These are phyloP conservation scores for Lentinula raphanica DNA, from an alignment of 768 basidiomycete species.

Conservation along the genomic window DNA sequence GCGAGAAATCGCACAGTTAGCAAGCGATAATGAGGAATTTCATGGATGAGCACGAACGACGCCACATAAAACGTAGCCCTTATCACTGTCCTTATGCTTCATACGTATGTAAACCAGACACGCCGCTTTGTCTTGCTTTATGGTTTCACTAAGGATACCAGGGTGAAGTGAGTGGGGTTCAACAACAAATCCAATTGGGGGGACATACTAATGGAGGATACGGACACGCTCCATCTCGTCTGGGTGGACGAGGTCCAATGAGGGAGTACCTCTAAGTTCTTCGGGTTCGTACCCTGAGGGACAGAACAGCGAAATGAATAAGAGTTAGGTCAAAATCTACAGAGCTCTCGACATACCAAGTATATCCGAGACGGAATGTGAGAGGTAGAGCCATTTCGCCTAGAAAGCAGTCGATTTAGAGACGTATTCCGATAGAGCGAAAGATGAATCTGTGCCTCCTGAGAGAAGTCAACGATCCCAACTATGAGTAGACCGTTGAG, in stretches of 20 bases:
- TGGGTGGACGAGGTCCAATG: conserved; percentile 74
- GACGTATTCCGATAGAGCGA: background rate
- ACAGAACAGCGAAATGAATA: background rate
- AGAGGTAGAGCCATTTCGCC: conserved; percentile 65
- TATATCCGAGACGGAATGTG: conserved; percentile 61
- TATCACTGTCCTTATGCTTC: conserved; percentile 73
- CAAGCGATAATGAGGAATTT: background rate
- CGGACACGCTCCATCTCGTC: conserved; percentile 69
- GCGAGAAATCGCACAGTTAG: background rate
- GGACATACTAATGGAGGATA: conserved; percentile 63
- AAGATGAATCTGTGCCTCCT: conserved; percentile 45
- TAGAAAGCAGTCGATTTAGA: conserved; percentile 16
- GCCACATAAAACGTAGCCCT: conserved; percentile 70
- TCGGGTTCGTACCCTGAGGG: conserved; percentile 65
- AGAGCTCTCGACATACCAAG: conserved; percentile 37
- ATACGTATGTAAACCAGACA: conserved; percentile 74
- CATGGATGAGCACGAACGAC: conserved; percentile 45
- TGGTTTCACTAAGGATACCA: conserved; percentile 54
- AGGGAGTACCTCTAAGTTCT: conserved; percentile 65
- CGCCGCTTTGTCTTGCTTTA: conserved; percentile 74
- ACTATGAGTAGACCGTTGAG: conserved; percentile 35
- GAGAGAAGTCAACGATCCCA: conserved; percentile 76
- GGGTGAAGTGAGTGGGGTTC: too few relatives aligned
- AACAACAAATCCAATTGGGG: background rate
- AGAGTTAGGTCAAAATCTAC: background rate